Percentiles rank a stretch among this genome's conserved stretches.
These are phyloP conservation scores for Hygrophoropsis aurantiaca DNA, from an alignment of 768 basidiomycete species.

Conservation along the genomic window DNA sequence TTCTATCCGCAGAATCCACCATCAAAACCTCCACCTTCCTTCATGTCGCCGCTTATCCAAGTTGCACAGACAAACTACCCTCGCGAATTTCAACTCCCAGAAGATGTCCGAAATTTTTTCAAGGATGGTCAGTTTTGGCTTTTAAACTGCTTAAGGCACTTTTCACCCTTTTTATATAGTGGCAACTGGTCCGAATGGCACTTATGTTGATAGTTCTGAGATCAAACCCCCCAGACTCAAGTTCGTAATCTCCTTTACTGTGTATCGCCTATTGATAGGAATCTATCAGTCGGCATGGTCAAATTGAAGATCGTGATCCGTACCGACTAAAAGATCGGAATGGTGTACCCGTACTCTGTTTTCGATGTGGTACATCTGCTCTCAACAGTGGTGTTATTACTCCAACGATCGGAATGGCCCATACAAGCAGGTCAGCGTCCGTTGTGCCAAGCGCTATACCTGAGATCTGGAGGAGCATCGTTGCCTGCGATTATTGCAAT, in stretches of 20 bases:
- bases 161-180: slow-evolving; percentile 45
- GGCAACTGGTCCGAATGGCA: slow-evolving; percentile 72
- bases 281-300: slow-evolving; percentile 69
- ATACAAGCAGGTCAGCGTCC: slow-evolving; percentile 49
- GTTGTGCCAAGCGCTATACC: slow-evolving; percentile 37
- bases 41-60: slow-evolving; percentile 71
- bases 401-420: slow-evolving; percentile 33
- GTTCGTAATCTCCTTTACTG: slow-evolving; percentile 46
- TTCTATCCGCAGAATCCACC: slow-evolving; percentile 52
- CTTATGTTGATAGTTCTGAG: slow-evolving; percentile 80
- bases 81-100: slow-evolving; percentile 81
- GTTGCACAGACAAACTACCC: slow-evolving; percentile 70
- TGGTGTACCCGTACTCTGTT: slow-evolving; percentile 84
- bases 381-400: slow-evolving; percentile 56
- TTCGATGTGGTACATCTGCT: slow-evolving; percentile 83
- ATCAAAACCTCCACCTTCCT: slow-evolving; percentile 60
- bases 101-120: slow-evolving; percentile 80
- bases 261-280: background rate
- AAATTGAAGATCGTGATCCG: slow-evolving; percentile 89
- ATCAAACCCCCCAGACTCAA: slow-evolving; percentile 77
- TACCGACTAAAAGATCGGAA: slow-evolving; percentile 84
- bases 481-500: slow-evolving; percentile 94
- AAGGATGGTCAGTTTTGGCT: slow-evolving; percentile 69
- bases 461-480: slow-evolving; percentile 70
- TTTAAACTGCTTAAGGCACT: background rate